These are phyloP conservation scores for Prunus davidiana DNA, from an alignment of 306 rosid species.

Conservation along the genomic window DNA sequence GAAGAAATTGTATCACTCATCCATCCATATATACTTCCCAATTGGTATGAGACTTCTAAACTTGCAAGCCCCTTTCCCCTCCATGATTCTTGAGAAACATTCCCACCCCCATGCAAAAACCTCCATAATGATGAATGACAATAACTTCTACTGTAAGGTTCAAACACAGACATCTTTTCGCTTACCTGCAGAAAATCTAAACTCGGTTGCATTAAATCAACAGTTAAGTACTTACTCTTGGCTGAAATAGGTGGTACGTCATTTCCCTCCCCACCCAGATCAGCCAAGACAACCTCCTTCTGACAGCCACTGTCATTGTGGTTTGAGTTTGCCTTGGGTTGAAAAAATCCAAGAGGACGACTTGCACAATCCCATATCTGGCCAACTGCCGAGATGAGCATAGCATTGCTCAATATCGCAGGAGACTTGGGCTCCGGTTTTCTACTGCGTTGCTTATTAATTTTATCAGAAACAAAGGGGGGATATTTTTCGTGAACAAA, in stretches of 20 bases:
- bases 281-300: constrained; percentile 32
- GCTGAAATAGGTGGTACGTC: constrained; percentile 27
- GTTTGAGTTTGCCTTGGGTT: constrained; percentile 29
- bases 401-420: constrained; percentile 51
- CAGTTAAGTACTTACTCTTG: constrained; percentile 27
- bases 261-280: constrained; percentile 36
- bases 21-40: constrained; percentile 48
- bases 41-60: constrained; percentile 37
- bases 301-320: constrained; percentile 30
- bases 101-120: constrained; percentile 21
- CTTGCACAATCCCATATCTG: constrained; percentile 71
- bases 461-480: constrained; percentile 30
- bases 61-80: constrained; percentile 39
- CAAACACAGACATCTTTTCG: constrained; percentile 44
- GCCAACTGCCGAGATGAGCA: constrained; percentile 58
- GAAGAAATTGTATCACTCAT: constrained; percentile 31
- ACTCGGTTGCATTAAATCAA: constrained; percentile 31
- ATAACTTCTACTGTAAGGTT: constrained; percentile 36
- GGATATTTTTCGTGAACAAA: constrained; percentile 37
- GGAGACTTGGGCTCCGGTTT: constrained; percentile 37
- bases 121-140: constrained; percentile 46
- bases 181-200: constrained; percentile 40
- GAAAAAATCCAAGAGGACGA: constrained; percentile 50
- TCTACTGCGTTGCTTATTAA: constrained; percentile 31
- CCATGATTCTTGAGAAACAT: constrained; percentile 29